Evolutionary conservation across 352 stramenopile species (phyloP), one percentile per base, ranked within the genome.

Genomic region (Globisporangium viniferum): DNA sequence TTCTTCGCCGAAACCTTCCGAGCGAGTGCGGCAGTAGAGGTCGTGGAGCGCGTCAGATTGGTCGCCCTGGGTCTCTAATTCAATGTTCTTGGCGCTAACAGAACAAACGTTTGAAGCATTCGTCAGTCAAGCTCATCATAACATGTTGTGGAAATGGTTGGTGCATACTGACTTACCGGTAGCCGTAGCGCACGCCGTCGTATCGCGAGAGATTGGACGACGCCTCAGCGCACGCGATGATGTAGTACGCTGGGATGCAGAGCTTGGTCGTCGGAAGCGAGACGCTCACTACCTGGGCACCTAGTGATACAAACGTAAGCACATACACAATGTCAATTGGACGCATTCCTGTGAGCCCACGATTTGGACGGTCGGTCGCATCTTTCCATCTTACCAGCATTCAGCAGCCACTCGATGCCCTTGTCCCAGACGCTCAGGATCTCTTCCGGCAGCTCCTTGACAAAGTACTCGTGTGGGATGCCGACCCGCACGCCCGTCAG

Each of bases 161-260:
- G 6, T 22, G 8, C 7, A 3, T 24, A 5, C 31, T n/a, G n/a
- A 44, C 65, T 27, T 72, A 91, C 82, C 84, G 82, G 70, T 91
- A 83, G 44, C 93, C 92, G 51, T 98, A 98, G 61, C 90, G 86
- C 61, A 99, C 91, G 15, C 97, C 97, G 77, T 99, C 97, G 74
- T 99, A 99, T 49, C 97, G 86, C 55, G 93, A 97, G 54, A 99
- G 81, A 75, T 99, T 99, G 1, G 97, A 99, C 36, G 94, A 98
- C 12, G 98, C 98, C 80, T 99, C 97, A 1, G 97, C 97, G 70
- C 95, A 98, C 10, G 97, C 96, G 46, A 99, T 76, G n/a, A 99
- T 98, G 73, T 99, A 99, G 74, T 99, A 99, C 1, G 97, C 90
- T 41, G 97, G 89, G 48, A 99, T 91, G 29, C 92, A 96, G 29